A percentile compares a stretch with the other conserved stretches of the same genome.
Evolutionary conservation across 495 filamentous ascomycete genomes (phyloP).

Genomic region (Zalerion maritima): DNA sequence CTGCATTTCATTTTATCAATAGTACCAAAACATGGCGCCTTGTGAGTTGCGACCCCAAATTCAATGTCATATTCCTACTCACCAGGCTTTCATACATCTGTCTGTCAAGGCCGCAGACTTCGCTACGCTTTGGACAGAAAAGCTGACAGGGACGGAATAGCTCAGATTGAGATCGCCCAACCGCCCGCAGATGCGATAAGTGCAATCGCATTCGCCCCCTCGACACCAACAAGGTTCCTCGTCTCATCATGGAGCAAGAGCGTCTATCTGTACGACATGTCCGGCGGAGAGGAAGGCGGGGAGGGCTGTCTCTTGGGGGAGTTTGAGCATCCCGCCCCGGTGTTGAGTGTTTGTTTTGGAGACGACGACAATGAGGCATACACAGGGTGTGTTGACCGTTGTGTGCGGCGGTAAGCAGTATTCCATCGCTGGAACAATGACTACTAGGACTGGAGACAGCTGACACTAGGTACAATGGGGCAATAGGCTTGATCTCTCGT

Average conservation of each 20-base stretch:
- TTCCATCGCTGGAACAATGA: not conserved
- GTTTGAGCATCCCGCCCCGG: slow-evolving; percentile 71
- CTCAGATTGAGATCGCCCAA: slow-evolving; percentile 54
- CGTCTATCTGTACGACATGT: slow-evolving; percentile 76
- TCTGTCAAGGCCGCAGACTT: too few relatives aligned
- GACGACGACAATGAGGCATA: slow-evolving; percentile 66
- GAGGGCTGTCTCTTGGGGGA: slow-evolving; percentile 48
- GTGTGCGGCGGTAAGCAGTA: slow-evolving; percentile 60
- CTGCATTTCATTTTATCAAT: too few relatives aligned
- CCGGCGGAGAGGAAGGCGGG: slow-evolving; percentile 44
- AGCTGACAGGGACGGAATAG: slow-evolving; percentile 23
- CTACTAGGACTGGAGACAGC: too few relatives aligned
- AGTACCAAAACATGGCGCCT: slow-evolving; percentile 4
- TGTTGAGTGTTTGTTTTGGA: slow-evolving; percentile 86
- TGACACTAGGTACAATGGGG: too few relatives aligned
- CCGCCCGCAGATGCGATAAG: slow-evolving; percentile 86
- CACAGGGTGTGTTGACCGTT: slow-evolving; percentile 71
- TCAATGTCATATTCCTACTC: too few relatives aligned
- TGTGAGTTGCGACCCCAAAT: slow-evolving; percentile 2
- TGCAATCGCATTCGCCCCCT: slow-evolving; percentile 66
- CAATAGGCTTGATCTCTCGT: slow-evolving; percentile 54
- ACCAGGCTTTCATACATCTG: too few relatives aligned
- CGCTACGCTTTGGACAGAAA: slow-evolving; percentile 4
- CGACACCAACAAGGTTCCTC: slow-evolving; percentile 51
- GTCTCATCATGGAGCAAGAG: slow-evolving; percentile 92